Percentiles rank a stretch among this genome's conserved stretches.
Conservation (phyloP, 768 basidiomycete genomes). For the Tephrocybe rancida region DNA sequence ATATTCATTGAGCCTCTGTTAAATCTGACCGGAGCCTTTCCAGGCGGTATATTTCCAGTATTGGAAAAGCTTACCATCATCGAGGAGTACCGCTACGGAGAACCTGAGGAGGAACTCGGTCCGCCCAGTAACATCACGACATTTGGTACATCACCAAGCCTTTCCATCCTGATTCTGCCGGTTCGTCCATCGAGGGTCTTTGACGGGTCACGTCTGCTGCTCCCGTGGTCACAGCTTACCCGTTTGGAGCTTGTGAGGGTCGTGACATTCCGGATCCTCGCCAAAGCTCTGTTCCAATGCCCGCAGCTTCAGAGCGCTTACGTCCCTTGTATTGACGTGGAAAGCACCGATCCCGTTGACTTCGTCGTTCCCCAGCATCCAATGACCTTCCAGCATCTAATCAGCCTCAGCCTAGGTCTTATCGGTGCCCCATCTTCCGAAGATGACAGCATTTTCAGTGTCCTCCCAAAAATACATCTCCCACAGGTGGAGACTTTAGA, state of each 20-base stretch:
- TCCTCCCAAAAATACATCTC: too few species aligned
- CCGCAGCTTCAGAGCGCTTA: background rate
- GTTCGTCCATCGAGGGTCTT: background rate
- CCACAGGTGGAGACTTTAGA: too few species aligned
- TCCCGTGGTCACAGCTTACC: slow-evolving; percentile 1
- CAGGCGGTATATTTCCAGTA: background rate
- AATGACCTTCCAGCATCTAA: too few species aligned
- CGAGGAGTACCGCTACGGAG: background rate
- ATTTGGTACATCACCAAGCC: background rate
- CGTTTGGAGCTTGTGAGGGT: background rate
- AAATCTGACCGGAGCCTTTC: too few species aligned
- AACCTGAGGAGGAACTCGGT: background rate
- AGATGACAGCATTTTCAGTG: too few species aligned
- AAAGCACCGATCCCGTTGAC: too few species aligned
- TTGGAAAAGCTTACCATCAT: background rate
- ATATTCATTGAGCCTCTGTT: too few species aligned
- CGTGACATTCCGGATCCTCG: background rate
- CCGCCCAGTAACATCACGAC: background rate
- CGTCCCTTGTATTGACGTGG: too few species aligned
- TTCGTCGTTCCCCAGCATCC: too few species aligned
- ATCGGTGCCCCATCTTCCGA: too few species aligned
- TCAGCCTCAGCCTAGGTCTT: too few species aligned
- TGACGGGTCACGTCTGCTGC: background rate
- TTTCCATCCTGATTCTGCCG: background rate
- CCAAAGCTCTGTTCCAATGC: background rate